A percentile compares a stretch with the other conserved stretches of the same genome.
Evolutionary conservation across 805 yeast species (phyloP).

Genomic region (Millerago galiae): DNA sequence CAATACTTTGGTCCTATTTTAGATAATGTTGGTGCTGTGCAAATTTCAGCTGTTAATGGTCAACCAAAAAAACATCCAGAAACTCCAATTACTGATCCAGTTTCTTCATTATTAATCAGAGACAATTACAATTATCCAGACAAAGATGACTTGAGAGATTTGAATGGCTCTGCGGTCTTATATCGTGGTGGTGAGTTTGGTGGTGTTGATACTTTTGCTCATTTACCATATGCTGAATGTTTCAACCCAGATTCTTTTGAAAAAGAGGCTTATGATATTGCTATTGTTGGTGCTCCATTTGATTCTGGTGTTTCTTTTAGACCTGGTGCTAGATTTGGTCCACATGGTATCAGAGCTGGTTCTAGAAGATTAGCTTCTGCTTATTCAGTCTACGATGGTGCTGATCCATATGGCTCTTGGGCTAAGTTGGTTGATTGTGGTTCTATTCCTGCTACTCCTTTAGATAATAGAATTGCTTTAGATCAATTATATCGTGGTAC

Average conservation of each 20-base stretch:
- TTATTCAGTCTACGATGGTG: slow-evolving; percentile 44
- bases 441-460: slow-evolving; percentile 57
- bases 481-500: slow-evolving; percentile 50
- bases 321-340: slow-evolving; percentile 51
- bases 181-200: slow-evolving; percentile 41
- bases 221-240: slow-evolving; percentile 40
- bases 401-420: slow-evolving; percentile 49
- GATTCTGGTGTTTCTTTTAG: slow-evolving; percentile 46
- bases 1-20: slow-evolving; percentile 29
- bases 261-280: slow-evolving; percentile 36
- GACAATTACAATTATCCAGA: slow-evolving; percentile 31
- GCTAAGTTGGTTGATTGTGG: slow-evolving; percentile 52
- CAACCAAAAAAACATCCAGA: slow-evolving; percentile 23
- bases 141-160: slow-evolving; percentile 32
- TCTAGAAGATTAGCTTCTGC: slow-evolving; percentile 39
- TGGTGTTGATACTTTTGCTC: slow-evolving; percentile 52
- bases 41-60: slow-evolving; percentile 18
- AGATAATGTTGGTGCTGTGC: slow-evolving; percentile 23
- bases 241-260: slow-evolving; percentile 34
- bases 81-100: slow-evolving; percentile 23
- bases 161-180: slow-evolving; percentile 32
- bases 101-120: slow-evolving; percentile 26
- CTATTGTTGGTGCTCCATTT: slow-evolving; percentile 50
- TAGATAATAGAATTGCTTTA: slow-evolving; percentile 56
- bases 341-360: slow-evolving; percentile 39